Evolutionary conservation across 192 early-diverging fungal species (phyloP), one percentile per base, ranked within the genome.

Genomic region (Oehlia diaphana): DNA sequence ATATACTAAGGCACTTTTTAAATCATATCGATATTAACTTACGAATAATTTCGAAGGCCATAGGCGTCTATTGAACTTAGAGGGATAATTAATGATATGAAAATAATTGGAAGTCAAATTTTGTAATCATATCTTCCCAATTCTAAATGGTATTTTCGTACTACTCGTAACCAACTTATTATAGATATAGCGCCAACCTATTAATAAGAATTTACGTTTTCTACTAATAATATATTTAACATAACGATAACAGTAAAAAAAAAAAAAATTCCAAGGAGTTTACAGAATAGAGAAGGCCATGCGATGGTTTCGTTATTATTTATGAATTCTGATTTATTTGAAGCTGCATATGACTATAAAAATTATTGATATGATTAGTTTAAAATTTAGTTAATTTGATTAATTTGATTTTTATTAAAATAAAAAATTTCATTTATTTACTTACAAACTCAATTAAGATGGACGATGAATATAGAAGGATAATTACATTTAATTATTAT

Each of bases 41-140:
- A 67, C 65, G 28, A 67, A 67, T 67, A 67, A 33, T 35, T 35
- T 9, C 28, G 8, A 9, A 2, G 2, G 4, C 28, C 28, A 31
- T 1, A 31, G 28, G 28, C 9, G 12, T 28, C 16, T 28, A 67
- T 12, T 9, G 28, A 31, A 31, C 28, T 31, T 31, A 33, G 3
- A 14, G 3, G 28, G 14, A 33, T 33, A 4, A 28, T 5, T 28
- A 35, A 9, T 0, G 65, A 9, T 67, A 67, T 33, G 10, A 9
- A 28, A 10, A 37, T 13, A 10, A 67, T 16, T 10, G 16, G 8
- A 12, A 8, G 28, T 33, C 65, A 67, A 33, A 67, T 33, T 37
- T 67, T 67, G 13, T 67, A 67, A 67, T 67, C 65, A 35, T 33
- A 67, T 14, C 16, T 67, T 35, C 65, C 65, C 6, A 67, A 67